Evolutionary conservation across 495 filamentous ascomycete species (phyloP).

Genomic region (Podospora didyma): DNA sequence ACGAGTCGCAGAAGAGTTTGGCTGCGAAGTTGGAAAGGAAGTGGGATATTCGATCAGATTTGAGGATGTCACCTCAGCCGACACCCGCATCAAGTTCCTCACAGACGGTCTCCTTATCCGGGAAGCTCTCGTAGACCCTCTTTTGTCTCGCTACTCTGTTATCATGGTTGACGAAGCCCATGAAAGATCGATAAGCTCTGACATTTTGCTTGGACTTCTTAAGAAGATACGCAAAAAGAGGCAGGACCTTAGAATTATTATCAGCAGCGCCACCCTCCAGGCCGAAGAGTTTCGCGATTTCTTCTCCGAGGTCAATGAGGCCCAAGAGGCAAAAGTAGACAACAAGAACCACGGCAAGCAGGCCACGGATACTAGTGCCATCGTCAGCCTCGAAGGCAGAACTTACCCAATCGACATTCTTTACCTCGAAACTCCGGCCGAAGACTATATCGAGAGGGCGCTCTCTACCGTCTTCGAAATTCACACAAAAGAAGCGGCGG

Average conservation of each 20-base stretch:
- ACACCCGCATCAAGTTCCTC: constrained; percentile 90
- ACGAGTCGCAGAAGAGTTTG: constrained; percentile 89
- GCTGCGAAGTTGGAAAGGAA: constrained; percentile 86
- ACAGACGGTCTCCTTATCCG: constrained; percentile 93
- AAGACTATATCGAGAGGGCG: constrained; percentile 85
- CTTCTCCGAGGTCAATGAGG: constrained; percentile 56
- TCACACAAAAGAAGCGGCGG: constrained; percentile 79
- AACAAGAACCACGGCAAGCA: too few relatives aligned
- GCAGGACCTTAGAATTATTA: constrained; percentile 79
- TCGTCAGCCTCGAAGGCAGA: constrained; percentile 86
- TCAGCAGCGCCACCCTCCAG: constrained; percentile 92
- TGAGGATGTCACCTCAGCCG: constrained; percentile 86
- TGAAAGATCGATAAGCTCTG: constrained; percentile 90
- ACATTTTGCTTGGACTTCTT: constrained; percentile 87
- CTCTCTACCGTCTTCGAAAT: constrained; percentile 91
- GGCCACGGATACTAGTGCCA: constrained; percentile 52
- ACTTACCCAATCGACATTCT: constrained; percentile 90
- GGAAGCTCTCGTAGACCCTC: constrained; percentile 89
- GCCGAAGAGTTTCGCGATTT: constrained; percentile 85
- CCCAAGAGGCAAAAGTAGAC: constrained; percentile 39
- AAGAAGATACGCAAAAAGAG: constrained; percentile 88
- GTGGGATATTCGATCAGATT: constrained; percentile 97
- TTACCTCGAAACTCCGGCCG: constrained; percentile 73
- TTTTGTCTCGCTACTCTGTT: constrained; percentile 88
- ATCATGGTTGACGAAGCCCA: constrained; percentile 99